Evolutionary conservation across 2,329 filamentous ascomycete genomes (phyloP).

Genomic region (Trichoderma simmonsii): DNA sequence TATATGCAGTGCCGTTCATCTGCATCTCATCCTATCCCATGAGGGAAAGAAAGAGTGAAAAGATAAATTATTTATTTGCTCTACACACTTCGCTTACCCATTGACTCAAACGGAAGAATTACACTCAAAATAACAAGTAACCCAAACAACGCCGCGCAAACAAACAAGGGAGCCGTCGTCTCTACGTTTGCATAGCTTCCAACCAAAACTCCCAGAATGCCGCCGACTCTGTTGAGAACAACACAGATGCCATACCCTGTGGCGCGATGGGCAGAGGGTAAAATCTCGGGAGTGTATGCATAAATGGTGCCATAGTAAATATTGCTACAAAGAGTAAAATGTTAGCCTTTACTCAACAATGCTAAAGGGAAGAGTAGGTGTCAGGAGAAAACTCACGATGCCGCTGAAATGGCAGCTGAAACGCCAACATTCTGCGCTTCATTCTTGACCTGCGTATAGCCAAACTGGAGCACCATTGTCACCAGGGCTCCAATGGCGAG

Average conservation of each 20-base stretch:
- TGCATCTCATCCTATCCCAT: background rate
- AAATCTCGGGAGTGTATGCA: constrained; percentile 18
- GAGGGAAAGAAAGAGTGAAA: background rate
- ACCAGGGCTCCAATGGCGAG: constrained; percentile 8
- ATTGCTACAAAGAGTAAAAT: background rate
- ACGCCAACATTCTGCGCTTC: constrained; percentile 18
- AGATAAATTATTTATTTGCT: background rate
- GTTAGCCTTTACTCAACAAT: background rate
- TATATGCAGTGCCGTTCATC: background rate
- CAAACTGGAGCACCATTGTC: constrained; percentile 19
- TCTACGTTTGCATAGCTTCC: constrained; percentile 20
- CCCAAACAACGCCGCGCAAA: constrained; percentile 18
- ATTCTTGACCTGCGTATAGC: constrained; percentile 19
- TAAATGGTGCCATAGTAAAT: constrained; percentile 20
- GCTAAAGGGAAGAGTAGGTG: background rate
- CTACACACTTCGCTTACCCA: constrained; percentile 18
- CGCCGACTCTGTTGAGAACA: constrained; percentile 17
- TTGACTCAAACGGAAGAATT: constrained; percentile 18
- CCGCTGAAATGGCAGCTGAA: constrained; percentile 18
- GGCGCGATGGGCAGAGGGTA: constrained; percentile 19
- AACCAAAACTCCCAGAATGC: constrained; percentile 17
- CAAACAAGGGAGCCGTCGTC: constrained; percentile 19
- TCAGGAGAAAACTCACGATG: constrained; percentile 4
- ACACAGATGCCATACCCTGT: constrained; percentile 20
- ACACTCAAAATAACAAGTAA: constrained; percentile 19